phyloP scores from a whole-genome alignment of 352 stramenopile genomes.

The Halophytophthora batemanensis region DNA sequence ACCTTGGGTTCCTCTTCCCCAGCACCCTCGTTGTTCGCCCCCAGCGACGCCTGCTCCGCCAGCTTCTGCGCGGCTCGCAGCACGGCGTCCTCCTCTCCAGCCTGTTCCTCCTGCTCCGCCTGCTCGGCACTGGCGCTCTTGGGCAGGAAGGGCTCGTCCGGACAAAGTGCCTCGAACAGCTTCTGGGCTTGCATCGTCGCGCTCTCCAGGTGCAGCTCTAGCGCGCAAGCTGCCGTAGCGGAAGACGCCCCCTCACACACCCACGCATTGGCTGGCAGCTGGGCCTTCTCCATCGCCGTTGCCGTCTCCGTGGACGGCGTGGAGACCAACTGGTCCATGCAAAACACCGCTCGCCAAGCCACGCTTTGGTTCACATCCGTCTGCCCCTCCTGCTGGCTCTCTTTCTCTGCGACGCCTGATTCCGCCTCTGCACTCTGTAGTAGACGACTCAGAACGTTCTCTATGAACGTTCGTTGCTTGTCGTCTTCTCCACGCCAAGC shows the following conservation, averaged over 20 bases:
- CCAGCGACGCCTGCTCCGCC: slow-evolving; percentile 13
- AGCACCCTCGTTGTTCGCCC: not conserved
- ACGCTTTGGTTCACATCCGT: slow-evolving; percentile 26
- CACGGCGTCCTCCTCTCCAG: slow-evolving; percentile 58
- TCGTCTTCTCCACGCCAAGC: slow-evolving; percentile 38
- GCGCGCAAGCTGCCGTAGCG: slow-evolving; percentile 18
- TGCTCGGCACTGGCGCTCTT: slow-evolving; percentile 62
- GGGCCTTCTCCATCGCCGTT: slow-evolving; percentile 11
- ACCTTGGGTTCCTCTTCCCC: too few relatives aligned
- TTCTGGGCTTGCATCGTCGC: slow-evolving; percentile 52
- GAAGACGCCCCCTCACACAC: slow-evolving; percentile 34
- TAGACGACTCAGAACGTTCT: slow-evolving; percentile 28
- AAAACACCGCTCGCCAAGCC: slow-evolving; percentile 58
- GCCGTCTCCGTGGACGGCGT: slow-evolving; percentile 5
- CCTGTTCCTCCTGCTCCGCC: slow-evolving; percentile 52
- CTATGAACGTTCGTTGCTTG: slow-evolving; percentile 36
- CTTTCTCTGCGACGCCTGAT: too few relatives aligned
- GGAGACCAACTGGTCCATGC: slow-evolving; percentile 47
- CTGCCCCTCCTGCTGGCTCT: not conserved
- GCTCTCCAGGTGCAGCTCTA: slow-evolving; percentile 66
- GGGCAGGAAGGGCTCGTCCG: slow-evolving; percentile 51
- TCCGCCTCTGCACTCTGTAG: slow-evolving; percentile 22
- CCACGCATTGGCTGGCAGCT: slow-evolving; percentile 44
- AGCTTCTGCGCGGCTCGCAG: slow-evolving; percentile 57
- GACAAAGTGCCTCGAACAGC: slow-evolving; percentile 64